phyloP scores from a whole-genome alignment of 352 stramenopile species.

The Phytopythium sindhum region DNA sequence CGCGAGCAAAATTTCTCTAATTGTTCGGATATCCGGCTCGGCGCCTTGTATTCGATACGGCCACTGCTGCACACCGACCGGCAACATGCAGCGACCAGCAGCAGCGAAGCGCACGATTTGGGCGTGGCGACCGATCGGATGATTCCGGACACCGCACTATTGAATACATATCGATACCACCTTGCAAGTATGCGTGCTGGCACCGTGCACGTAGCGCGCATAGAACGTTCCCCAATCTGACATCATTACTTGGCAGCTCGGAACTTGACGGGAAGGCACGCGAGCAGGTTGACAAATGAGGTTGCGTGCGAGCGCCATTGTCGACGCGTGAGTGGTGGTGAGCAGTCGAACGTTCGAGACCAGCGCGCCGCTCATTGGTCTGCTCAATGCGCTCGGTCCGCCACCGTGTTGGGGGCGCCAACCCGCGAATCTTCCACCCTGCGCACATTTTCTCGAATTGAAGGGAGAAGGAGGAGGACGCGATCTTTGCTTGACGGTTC shows the following conservation, averaged over 20 bases:
- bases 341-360: not conserved
- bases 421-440: not conserved
- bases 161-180: too few relatives aligned
- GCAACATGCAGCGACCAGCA: not conserved
- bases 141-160: too few relatives aligned
- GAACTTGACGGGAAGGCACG: slow-evolving; percentile 2
- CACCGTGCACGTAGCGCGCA: not conserved
- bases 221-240: not conserved
- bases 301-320: not conserved
- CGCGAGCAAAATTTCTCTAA: not conserved
- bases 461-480: not conserved
- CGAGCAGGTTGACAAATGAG: not conserved
- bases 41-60: not conserved
- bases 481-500: not conserved
- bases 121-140: not conserved
- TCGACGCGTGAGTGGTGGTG: not conserved
- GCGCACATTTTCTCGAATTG: not conserved
- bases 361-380: not conserved
- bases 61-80: not conserved
- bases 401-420: not conserved
- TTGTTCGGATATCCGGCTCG: not conserved
- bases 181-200: too few relatives aligned
- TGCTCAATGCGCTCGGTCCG: not conserved
- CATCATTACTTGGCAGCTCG: not conserved
- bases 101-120: not conserved